A percentile compares a stretch with the other conserved stretches of the same genome.
Conservation (phyloP, 176 grass and related monocot genomes). For the Carex cristatella region DNA sequence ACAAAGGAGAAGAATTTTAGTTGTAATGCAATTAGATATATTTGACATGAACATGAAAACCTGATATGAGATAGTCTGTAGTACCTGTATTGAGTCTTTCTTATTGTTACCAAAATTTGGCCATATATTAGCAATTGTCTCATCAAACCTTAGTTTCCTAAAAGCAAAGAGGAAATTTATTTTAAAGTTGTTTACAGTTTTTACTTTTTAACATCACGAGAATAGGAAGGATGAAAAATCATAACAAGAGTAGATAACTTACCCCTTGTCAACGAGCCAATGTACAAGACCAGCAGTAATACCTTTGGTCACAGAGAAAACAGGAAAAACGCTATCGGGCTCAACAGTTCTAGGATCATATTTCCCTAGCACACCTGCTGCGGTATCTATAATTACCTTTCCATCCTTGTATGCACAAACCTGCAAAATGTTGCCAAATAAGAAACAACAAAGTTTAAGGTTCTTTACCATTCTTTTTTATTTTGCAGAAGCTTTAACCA, state of each 20-base stretch:
- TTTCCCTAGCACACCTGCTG: constrained; percentile 74
- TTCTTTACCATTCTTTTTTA: background rate
- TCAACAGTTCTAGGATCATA: constrained; percentile 90
- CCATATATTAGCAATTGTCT: constrained; percentile 89
- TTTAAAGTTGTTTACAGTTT: constrained; percentile 9
- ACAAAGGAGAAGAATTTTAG: constrained; percentile 4
- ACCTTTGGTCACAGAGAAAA: constrained; percentile 97
- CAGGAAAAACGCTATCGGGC: constrained; percentile 92
- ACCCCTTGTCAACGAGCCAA: constrained; percentile 93
- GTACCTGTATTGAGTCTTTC: constrained; percentile 87
- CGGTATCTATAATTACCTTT: constrained; percentile 96
- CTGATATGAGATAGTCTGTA: background rate
- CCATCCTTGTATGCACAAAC: constrained; percentile 97
- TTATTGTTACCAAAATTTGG: constrained; percentile 58
- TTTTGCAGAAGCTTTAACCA: background rate
- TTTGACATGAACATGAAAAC: background rate
- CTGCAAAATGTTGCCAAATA: constrained; percentile 33
- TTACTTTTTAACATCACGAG: background rate
- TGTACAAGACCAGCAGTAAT: constrained; percentile 90
- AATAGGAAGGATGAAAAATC: background rate
- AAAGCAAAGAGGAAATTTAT: constrained; percentile 24
- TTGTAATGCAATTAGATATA: constrained; percentile 9
- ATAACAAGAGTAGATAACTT: constrained; percentile 14
- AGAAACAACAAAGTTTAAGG: constrained; percentile 8
- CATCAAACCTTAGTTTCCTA: constrained; percentile 84